These are phyloP conservation scores for Claviceps sp. DNA, from an alignment of 2,329 filamentous ascomycete species.

Conservation along the genomic window DNA sequence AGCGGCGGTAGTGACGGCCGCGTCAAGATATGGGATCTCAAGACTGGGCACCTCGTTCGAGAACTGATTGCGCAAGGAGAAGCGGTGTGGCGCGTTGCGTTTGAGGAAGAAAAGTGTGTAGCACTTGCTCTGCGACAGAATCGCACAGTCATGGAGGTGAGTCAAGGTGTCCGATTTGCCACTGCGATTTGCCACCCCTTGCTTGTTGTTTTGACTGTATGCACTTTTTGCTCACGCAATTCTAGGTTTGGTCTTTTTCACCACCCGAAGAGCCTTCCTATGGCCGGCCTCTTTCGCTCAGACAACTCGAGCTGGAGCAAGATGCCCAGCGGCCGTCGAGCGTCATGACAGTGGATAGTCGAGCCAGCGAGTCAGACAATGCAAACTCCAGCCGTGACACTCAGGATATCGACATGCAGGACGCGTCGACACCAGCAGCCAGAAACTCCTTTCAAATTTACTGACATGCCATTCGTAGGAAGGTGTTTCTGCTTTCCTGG, in stretches of 20 bases:
- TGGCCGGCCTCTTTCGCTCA: conserved; percentile 37
- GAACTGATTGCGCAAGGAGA: conserved; percentile 87
- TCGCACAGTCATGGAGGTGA: conserved; percentile 94
- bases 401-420: conserved; percentile 42
- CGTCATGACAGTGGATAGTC: conserved; percentile 33
- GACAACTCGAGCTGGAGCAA: conserved; percentile 32
- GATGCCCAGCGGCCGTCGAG: conserved; percentile 36
- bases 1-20: conserved; percentile 94
- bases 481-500: too few relatives aligned
- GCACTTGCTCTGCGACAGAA: conserved; percentile 78
- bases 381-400: conserved; percentile 21
- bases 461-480: too few relatives aligned
- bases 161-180: conserved; percentile 15
- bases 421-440: conserved; percentile 41
- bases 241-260: conserved; percentile 85
- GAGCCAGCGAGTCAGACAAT: conserved; percentile 17
- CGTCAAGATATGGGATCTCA: conserved; percentile 96
- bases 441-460: background rate
- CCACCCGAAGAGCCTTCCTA: conserved; percentile 59
- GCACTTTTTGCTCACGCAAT: conserved; percentile 5
- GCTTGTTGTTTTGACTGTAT: background rate
- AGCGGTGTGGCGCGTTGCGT: conserved; percentile 94
- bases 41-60: conserved; percentile 77
- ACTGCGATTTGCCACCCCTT: background rate
- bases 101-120: conserved; percentile 96